These are phyloP conservation scores for Akebia trifoliata DNA, from an alignment of 164 flowering plant genomes.

Conservation along the genomic window DNA sequence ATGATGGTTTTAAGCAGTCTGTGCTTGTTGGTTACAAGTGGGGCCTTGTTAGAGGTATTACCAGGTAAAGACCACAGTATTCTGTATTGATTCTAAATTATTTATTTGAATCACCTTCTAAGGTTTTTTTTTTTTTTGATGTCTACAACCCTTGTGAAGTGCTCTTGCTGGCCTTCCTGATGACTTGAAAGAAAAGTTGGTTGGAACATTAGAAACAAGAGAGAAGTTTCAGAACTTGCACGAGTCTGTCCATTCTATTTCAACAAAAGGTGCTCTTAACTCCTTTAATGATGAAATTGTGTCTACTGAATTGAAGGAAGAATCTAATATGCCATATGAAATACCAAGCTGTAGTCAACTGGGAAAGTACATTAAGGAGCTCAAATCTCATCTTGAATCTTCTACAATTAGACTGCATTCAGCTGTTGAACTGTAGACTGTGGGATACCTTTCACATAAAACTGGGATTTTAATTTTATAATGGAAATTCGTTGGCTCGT, in stretches of 20 bases:
- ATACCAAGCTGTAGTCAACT: constrained; percentile 27
- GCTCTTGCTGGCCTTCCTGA: constrained; percentile 59
- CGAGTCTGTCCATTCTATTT: constrained; percentile 45
- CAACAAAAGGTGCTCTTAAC: constrained; percentile 50
- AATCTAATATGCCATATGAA: constrained; percentile 13
- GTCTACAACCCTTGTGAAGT: constrained; percentile 29
- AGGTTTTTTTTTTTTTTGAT: not conserved
- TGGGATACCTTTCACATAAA: too few species aligned
- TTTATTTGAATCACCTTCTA: not conserved
- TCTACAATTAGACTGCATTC: constrained; percentile 35
- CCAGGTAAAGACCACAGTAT: too few species aligned
- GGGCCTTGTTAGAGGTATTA: constrained; percentile 77
- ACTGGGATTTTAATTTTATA: too few species aligned
- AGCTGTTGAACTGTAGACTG: too few species aligned
- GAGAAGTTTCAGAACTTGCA: constrained; percentile 40
- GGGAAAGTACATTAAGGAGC: constrained; percentile 31
- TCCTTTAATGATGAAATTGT: constrained; percentile 39
- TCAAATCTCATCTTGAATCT: constrained; percentile 35
- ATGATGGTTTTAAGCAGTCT: constrained; percentile 72
- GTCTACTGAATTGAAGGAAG: constrained; percentile 19
- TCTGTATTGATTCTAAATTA: too few species aligned
- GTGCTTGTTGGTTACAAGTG: constrained; percentile 55
- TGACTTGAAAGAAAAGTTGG: constrained; percentile 49
- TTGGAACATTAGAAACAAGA: constrained; percentile 36
- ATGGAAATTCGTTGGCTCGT: too few species aligned